Conservation (phyloP, 768 basidiomycete species). For the Xerocomellus chrysenteron region DNA sequence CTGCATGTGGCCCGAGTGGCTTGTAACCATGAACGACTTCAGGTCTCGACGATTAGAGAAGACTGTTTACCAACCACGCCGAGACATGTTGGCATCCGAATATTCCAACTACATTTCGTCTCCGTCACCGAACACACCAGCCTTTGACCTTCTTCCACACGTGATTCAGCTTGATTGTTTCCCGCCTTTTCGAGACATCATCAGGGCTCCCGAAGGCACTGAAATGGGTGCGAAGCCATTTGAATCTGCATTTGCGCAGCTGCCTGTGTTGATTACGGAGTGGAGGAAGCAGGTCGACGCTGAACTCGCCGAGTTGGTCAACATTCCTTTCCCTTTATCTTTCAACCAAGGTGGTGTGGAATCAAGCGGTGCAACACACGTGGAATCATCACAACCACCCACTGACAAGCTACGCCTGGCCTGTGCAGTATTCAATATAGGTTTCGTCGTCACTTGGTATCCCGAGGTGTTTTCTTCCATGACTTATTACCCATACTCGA, state of each 20-base stretch:
- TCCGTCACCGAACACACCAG: neutral
- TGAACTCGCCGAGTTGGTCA: neutral
- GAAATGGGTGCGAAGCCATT: neutral
- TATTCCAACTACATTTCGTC: neutral
- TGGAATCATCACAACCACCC: neutral
- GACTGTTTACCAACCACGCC: constrained; percentile 1
- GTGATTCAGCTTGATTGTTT: neutral
- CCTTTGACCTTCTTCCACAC: neutral
- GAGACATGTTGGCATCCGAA: neutral
- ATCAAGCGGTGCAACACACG: neutral
- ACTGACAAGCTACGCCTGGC: neutral
- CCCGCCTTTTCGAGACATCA: constrained; percentile 1
- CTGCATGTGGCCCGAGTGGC: neutral
- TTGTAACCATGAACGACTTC: neutral
- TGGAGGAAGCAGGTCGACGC: constrained; percentile 4
- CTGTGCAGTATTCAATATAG: neutral
- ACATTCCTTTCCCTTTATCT: neutral
- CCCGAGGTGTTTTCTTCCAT: neutral
- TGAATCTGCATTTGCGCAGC: constrained; percentile 5
- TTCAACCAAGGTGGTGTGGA: too few relatives aligned
- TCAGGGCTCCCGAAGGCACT: neutral
- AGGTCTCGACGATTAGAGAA: neutral
- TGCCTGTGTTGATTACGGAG: neutral
- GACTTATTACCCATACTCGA: neutral
- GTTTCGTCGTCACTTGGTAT: neutral